phyloP scores from a whole-genome alignment of 805 yeast species.

The Cephaloascus fragrans region DNA sequence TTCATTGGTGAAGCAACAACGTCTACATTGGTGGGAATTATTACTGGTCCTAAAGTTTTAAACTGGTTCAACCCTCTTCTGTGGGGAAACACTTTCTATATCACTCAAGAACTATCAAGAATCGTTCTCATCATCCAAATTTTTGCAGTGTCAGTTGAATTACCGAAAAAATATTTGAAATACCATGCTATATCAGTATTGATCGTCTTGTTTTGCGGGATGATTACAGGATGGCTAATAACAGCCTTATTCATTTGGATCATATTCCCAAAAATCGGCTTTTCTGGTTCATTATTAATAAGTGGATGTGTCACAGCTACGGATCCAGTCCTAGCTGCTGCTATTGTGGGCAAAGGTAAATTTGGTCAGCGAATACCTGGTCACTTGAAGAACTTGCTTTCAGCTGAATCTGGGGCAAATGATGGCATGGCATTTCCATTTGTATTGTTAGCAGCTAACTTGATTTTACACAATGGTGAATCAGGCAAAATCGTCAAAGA shows the following conservation, averaged over 20 bases:
- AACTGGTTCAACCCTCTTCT: conserved; percentile 46
- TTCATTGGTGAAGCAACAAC: conserved; percentile 62
- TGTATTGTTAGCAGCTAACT: conserved; percentile 46
- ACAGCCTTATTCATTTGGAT: conserved; percentile 56
- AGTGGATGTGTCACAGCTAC: conserved; percentile 72
- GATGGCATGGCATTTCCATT: conserved; percentile 71
- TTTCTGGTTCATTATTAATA: conserved; percentile 47
- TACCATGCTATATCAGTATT: conserved; percentile 49
- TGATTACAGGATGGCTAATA: conserved; percentile 63
- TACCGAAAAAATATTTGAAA: conserved; percentile 57
- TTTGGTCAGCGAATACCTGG: conserved; percentile 62
- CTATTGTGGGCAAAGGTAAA: conserved; percentile 64
- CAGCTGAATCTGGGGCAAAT: conserved; percentile 70
- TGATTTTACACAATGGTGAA: conserved; percentile 40
- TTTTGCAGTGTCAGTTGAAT: conserved; percentile 63
- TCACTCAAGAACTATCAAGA: conserved; percentile 51
- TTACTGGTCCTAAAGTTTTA: conserved; percentile 50
- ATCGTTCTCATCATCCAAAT: conserved; percentile 63
- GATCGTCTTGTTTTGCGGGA: conserved; percentile 54
- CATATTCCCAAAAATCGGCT: conserved; percentile 46
- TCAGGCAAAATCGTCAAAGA: conserved; percentile 45
- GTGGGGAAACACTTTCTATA: conserved; percentile 43
- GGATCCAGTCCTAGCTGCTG: conserved; percentile 67
- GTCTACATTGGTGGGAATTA: conserved; percentile 52
- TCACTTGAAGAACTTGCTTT: conserved; percentile 46